Evolutionary conservation across 108 stramenopile species (phyloP).

Genomic region (Aurantiochytrium sp.): DNA sequence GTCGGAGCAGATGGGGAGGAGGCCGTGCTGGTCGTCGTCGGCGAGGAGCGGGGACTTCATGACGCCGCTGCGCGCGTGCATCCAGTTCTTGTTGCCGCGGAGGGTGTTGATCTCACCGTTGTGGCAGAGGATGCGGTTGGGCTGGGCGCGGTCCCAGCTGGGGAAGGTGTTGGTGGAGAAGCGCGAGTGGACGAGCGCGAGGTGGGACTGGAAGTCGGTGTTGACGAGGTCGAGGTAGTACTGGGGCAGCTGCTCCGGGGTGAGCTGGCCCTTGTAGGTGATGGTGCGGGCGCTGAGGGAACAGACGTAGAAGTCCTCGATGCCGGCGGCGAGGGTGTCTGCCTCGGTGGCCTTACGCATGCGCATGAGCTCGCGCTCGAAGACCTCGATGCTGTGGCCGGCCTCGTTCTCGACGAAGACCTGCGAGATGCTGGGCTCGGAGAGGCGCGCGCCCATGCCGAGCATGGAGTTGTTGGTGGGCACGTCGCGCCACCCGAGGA

Average conservation of each 20-base stretch:
- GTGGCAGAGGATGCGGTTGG: conserved; percentile 94
- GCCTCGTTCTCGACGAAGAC: conserved; percentile 81
- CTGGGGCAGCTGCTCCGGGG: conserved; percentile 83
- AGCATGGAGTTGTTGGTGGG: conserved; percentile 82
- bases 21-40: conserved; percentile 40
- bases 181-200: conserved; percentile 86
- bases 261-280: conserved; percentile 92
- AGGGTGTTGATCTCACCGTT: conserved; percentile 96
- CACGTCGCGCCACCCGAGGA: conserved; percentile 79
- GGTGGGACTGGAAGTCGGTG: conserved; percentile 73
- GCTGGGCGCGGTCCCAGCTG: conserved; percentile 89
- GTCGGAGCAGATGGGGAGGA: conserved; percentile 78
- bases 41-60: conserved; percentile 82
- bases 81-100: conserved; percentile 94
- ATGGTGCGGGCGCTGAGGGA: conserved; percentile 75
- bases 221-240: conserved; percentile 82
- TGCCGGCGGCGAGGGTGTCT: conserved; percentile 50
- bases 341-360: conserved; percentile 78
- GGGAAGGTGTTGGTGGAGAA: conserved; percentile 93
- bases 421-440: conserved; percentile 83
- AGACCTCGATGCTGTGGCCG: conserved; percentile 66
- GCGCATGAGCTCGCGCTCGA: conserved; percentile 80
- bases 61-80: conserved; percentile 87
- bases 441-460: conserved; percentile 78
- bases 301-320: conserved; percentile 76